Evolutionary conservation across 192 early-diverging fungal species (phyloP).

Genomic region (Thamnidium elegans): DNA sequence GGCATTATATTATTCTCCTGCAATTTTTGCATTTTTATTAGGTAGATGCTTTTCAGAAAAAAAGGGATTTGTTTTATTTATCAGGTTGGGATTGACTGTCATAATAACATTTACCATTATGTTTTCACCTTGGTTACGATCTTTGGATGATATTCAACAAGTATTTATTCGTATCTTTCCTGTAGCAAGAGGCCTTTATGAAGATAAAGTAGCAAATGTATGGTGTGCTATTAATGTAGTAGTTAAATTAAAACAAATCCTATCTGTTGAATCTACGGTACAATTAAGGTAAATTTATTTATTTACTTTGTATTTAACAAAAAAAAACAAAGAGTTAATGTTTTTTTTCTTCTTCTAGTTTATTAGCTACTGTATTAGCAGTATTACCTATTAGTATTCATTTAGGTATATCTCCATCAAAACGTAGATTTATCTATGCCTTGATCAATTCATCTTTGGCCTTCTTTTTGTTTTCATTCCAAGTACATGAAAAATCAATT

Average conservation of each 20-base stretch:
- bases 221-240: constrained; percentile 92
- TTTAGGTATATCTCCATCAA: constrained; percentile 57
- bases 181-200: constrained; percentile 88
- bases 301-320: not conserved
- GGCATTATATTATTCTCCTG: constrained; percentile 90
- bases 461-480: constrained; percentile 97
- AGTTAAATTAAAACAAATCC: constrained; percentile 76
- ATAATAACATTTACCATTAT: constrained; percentile 63
- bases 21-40: constrained; percentile 87
- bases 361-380: constrained; percentile 61
- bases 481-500: constrained; percentile 98
- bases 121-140: constrained; percentile 68
- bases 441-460: constrained; percentile 76
- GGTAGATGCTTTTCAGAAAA: constrained; percentile 60
- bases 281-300: constrained; percentile 57
- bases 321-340: too few species aligned
- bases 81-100: constrained; percentile 73
- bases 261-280: constrained; percentile 57
- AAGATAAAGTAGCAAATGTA: constrained; percentile 98
- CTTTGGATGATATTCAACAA: constrained; percentile 64
- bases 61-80: constrained; percentile 48
- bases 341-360: constrained; percentile 37
- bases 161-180: constrained; percentile 88
- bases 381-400: constrained; percentile 73
- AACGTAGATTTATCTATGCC: constrained; percentile 61